phyloP scores from a whole-genome alignment of 164 flowering plant species.

The Vitis rupestris region DNA sequence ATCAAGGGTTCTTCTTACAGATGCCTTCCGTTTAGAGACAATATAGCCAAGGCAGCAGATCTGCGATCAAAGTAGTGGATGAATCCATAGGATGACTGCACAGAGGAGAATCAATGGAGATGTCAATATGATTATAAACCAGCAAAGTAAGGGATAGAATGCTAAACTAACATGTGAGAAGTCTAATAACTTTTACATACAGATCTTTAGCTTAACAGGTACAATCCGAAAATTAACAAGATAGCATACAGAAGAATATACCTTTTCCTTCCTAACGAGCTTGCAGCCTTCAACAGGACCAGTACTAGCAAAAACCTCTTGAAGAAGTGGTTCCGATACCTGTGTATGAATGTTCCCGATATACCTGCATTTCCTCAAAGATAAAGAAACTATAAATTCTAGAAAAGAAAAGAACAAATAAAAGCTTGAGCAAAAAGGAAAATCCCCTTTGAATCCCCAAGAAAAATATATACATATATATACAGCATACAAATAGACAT shows the following conservation, averaged over 20 bases:
- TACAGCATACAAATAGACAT: too few relatives aligned
- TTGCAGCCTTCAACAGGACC: conserved; percentile 98
- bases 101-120: conserved; percentile 7
- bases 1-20: conserved; percentile 48
- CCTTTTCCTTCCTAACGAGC: conserved; percentile 94
- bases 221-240: background rate
- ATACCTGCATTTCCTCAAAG: conserved; percentile 69
- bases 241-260: conserved; percentile 8
- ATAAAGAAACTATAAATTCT: conserved; percentile 26
- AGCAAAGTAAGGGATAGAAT: background rate
- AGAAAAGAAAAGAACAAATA: conserved; percentile 23
- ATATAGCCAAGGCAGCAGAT: conserved; percentile 88
- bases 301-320: conserved; percentile 89
- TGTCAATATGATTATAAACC: conserved; percentile 1
- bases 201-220: background rate
- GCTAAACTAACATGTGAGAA: background rate
- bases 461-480: too few relatives aligned
- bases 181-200: background rate
- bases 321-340: conserved; percentile 93
- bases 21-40: conserved; percentile 90
- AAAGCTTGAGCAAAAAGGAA: conserved; percentile 7
- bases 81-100: conserved; percentile 98
- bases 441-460: background rate
- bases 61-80: conserved; percentile 93
- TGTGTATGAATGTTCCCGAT: conserved; percentile 93